Evolutionary conservation across 2,329 filamentous ascomycete genomes (phyloP).

Genomic region (Nigrospora sphaerica): DNA sequence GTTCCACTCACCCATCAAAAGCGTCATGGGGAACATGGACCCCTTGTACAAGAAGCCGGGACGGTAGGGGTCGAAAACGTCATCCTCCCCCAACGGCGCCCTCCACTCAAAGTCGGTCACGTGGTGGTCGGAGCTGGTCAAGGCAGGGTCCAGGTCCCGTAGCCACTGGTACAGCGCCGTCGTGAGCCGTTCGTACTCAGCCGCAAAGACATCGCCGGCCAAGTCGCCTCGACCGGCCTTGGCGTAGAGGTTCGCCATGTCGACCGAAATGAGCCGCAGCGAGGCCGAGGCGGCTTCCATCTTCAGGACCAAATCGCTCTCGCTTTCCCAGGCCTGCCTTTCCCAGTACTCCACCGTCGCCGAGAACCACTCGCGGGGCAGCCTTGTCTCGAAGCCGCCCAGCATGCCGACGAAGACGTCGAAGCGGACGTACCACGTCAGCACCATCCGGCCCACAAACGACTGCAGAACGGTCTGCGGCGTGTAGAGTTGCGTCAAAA

Average conservation of each 20-base stretch:
- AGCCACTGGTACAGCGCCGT: slow-evolving; percentile 42
- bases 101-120: slow-evolving; percentile 56
- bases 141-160: slow-evolving; percentile 49
- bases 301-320: slow-evolving; percentile 56
- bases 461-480: slow-evolving; percentile 68
- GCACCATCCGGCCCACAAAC: slow-evolving; percentile 62
- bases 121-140: slow-evolving; percentile 55
- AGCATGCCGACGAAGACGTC: slow-evolving; percentile 80
- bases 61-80: slow-evolving; percentile 69
- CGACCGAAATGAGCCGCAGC: slow-evolving; percentile 67
- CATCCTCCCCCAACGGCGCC: slow-evolving; percentile 45
- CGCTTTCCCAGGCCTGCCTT: slow-evolving; percentile 49
- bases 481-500: slow-evolving; percentile 71
- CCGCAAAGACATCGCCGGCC: slow-evolving; percentile 54
- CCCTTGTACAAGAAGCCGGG: slow-evolving; percentile 63
- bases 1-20: slow-evolving; percentile 69
- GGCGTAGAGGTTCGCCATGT: slow-evolving; percentile 73
- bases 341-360: slow-evolving; percentile 56
- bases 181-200: slow-evolving; percentile 50
- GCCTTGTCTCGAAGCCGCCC: slow-evolving; percentile 66
- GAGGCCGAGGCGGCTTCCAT: slow-evolving; percentile 60
- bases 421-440: slow-evolving; percentile 87
- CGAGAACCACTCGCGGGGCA: slow-evolving; percentile 74
- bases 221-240: slow-evolving; percentile 59
- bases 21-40: slow-evolving; percentile 67